Conservation (phyloP, 2,329 filamentous ascomycete species). For the Verticillium zaregamsianum region DNA sequence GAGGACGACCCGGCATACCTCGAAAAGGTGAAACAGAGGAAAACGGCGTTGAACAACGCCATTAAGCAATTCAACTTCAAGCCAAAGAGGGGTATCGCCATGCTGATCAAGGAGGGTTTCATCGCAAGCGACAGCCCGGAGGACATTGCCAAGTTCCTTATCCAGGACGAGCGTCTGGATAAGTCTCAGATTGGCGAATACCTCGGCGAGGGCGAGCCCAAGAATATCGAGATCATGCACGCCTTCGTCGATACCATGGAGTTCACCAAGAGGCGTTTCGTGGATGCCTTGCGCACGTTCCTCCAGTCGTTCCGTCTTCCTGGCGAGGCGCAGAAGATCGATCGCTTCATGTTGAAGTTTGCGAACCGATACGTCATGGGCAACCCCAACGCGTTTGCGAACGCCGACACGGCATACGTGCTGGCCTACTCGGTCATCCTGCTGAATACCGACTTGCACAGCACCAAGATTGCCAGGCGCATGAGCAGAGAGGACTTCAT, state of each 20-base stretch:
- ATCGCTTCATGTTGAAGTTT: constrained; percentile 99
- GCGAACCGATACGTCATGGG: constrained; percentile 92
- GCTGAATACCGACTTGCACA: constrained; percentile 95
- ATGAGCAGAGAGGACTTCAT: constrained; percentile 99
- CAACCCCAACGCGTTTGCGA: constrained; percentile 96
- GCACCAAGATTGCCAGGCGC: constrained; percentile 72
- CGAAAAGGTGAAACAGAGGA: constrained; percentile 91
- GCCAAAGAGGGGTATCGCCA: constrained; percentile 87
- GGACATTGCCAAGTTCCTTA: constrained; percentile 80
- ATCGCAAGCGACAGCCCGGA: constrained; percentile 73
- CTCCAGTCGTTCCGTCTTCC: constrained; percentile 92
- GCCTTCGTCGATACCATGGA: constrained; percentile 96
- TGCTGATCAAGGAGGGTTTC: constrained; percentile 79
- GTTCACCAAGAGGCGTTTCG: constrained; percentile 85
- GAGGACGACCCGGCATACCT: constrained; percentile 92
- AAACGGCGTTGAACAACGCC: constrained; percentile 86
- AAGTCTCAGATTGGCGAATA: constrained; percentile 93
- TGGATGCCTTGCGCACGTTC: constrained; percentile 86
- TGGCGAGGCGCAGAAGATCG: constrained; percentile 96
- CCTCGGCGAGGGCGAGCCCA: constrained; percentile 85
- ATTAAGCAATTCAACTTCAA: constrained; percentile 97
- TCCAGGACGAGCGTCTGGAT: constrained; percentile 78
- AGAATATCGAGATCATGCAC: constrained; percentile 86
- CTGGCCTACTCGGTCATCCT: constrained; percentile 94
- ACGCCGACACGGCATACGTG: constrained; percentile 96